Evolutionary conservation across 2,329 filamentous ascomycete species (phyloP).

Genomic region (Fusarium udum): DNA sequence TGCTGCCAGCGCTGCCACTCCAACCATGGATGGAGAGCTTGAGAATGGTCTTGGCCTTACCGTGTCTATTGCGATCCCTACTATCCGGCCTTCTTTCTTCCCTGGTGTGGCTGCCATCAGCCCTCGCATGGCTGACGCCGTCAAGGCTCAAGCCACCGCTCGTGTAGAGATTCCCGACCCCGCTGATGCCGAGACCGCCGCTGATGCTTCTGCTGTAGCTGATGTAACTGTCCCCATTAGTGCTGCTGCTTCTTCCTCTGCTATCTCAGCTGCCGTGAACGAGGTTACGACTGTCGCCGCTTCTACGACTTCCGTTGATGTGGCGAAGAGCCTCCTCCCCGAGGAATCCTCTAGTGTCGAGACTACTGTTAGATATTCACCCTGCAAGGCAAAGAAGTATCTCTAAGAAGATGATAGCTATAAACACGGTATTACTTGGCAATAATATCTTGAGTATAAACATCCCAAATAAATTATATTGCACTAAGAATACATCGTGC

Average conservation of each 20-base stretch:
- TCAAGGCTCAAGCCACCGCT: neutral
- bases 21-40: conserved; percentile 32
- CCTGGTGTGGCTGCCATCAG: conserved; percentile 30
- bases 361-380: neutral
- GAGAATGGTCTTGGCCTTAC: conserved; percentile 24
- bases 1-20: conserved; percentile 1
- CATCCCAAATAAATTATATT: too few species aligned
- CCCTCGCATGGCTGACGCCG: conserved; percentile 12
- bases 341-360: neutral
- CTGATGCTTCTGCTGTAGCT: neutral
- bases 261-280: too few species aligned
- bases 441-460: neutral
- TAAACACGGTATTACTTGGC: neutral
- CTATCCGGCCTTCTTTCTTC: conserved; percentile 21
- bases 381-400: neutral
- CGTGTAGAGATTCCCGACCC: neutral
- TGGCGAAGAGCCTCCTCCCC: neutral
- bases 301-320: neutral
- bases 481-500: neutral
- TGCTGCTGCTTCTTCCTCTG: fast-evolving
- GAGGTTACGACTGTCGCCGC: fast-evolving
- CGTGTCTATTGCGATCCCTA: conserved; percentile 28
- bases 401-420: neutral
- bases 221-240: neutral
- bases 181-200: neutral